Conservation (phyloP, 148 eudicot genomes). For the Chenopodium album region DNA sequence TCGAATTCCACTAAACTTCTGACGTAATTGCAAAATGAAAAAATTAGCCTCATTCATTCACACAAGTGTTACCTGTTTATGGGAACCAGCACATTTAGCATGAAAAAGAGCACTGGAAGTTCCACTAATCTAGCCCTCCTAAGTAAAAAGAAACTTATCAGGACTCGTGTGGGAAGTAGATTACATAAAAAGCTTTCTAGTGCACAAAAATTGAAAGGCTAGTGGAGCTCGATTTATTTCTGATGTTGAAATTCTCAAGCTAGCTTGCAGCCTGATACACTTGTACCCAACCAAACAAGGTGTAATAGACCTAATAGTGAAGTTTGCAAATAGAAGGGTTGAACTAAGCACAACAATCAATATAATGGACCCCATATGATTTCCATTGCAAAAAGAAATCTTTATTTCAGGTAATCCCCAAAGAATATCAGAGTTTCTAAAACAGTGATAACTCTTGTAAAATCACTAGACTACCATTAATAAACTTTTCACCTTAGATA, state of each 20-base stretch:
- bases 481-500: not conserved
- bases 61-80: not conserved
- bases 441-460: not conserved
- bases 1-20: not conserved
- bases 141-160: not conserved
- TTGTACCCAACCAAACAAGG: not conserved
- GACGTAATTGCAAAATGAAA: not conserved
- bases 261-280: not conserved
- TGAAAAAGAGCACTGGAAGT: not conserved
- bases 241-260: not conserved
- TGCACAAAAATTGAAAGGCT: not conserved
- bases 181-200: not conserved
- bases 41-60: not conserved
- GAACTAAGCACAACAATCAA: not conserved
- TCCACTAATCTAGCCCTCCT: not conserved
- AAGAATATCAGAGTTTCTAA: not conserved
- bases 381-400: not conserved
- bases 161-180: not conserved
- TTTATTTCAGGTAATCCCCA: not conserved
- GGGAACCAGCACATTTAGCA: not conserved
- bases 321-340: not conserved
- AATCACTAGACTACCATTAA: not conserved
- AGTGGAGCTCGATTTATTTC: not conserved
- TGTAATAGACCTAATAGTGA: too few species aligned
- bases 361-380: too few species aligned